Percentiles rank a stretch among this genome's conserved stretches.
phyloP scores from a whole-genome alignment of 2,329 filamentous ascomycete genomes.

The Fusarium pseudocircinatum region DNA sequence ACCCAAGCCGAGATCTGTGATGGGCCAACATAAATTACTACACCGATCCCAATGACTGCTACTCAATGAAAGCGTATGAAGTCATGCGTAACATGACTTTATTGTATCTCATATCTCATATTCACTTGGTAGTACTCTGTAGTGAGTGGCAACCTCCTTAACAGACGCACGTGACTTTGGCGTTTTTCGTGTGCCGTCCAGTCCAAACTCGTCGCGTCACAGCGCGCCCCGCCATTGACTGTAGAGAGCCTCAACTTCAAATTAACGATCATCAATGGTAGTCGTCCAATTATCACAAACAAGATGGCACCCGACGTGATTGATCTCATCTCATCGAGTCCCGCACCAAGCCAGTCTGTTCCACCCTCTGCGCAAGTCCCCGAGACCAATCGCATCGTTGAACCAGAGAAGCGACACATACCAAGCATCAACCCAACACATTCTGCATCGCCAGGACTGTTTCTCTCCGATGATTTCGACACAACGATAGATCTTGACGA shows the following conservation, averaged over 20 bases:
- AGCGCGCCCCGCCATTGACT: slow-evolving; percentile 26
- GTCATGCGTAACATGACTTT: neutral
- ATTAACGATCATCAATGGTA: neutral
- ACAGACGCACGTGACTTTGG: slow-evolving; percentile 38
- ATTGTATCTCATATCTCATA: neutral
- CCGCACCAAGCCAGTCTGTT: slow-evolving; percentile 20
- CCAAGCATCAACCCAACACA: neutral
- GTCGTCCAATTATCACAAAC: neutral
- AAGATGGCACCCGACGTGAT: slow-evolving; percentile 49
- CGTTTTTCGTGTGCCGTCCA: slow-evolving; percentile 36
- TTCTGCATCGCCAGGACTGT: slow-evolving; percentile 4
- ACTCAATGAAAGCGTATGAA: neutral
- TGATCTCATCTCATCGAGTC: slow-evolving; percentile 52
- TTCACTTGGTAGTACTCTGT: neutral
- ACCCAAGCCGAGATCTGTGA: neutral
- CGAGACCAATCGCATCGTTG: neutral
- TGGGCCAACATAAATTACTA: neutral
- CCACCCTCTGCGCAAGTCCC: slow-evolving; percentile 4
- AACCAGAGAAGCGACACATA: neutral
- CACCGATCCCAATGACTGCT: neutral
- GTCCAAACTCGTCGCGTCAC: slow-evolving; percentile 26
- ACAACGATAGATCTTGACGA: slow-evolving; percentile 51
- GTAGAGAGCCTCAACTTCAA: neutral
- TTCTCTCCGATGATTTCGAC: slow-evolving; percentile 53
- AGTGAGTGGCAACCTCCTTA: neutral